phyloP scores from a whole-genome alignment of 2,329 filamentous ascomycete species.

The Triangularia verruculosa region DNA sequence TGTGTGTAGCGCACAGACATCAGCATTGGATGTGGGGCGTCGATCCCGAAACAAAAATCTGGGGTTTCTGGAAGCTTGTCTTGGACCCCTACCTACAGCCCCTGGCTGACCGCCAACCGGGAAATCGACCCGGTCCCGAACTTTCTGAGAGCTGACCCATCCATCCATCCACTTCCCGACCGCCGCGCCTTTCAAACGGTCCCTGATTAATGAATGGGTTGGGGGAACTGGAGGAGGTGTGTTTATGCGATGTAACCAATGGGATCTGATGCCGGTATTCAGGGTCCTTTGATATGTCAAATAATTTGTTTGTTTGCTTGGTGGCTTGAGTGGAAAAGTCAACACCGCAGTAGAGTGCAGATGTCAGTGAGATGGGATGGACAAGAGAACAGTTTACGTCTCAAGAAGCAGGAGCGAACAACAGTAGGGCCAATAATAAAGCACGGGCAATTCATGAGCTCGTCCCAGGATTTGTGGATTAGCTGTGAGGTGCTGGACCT shows the following conservation, averaged over 20 bases:
- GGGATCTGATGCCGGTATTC: not conserved
- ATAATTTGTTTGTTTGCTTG: not conserved
- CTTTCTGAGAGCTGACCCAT: constrained; percentile 1
- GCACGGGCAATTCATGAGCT: not conserved
- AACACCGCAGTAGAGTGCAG: not conserved
- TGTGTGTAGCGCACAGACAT: not conserved
- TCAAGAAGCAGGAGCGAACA: not conserved
- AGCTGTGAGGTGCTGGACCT: not conserved
- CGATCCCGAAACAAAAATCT: constrained; percentile 7
- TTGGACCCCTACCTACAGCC: too few species aligned
- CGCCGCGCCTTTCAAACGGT: not conserved
- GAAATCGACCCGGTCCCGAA: constrained; percentile 5
- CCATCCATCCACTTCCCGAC: not conserved
- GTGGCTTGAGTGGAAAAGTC: not conserved
- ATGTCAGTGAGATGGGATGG: not conserved
- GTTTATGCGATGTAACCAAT: not conserved
- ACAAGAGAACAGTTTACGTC: not conserved
- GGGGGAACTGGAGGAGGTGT: not conserved
- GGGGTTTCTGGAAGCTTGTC: constrained; percentile 14
- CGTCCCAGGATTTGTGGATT: not conserved
- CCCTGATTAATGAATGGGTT: too few species aligned
- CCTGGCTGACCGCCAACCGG: not conserved
- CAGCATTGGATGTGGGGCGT: constrained; percentile 12
- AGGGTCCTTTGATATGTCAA: not conserved
- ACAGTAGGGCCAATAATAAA: not conserved